Conservation (phyloP, 139 green algal genomes). For the Chlorella sp. region DNA sequence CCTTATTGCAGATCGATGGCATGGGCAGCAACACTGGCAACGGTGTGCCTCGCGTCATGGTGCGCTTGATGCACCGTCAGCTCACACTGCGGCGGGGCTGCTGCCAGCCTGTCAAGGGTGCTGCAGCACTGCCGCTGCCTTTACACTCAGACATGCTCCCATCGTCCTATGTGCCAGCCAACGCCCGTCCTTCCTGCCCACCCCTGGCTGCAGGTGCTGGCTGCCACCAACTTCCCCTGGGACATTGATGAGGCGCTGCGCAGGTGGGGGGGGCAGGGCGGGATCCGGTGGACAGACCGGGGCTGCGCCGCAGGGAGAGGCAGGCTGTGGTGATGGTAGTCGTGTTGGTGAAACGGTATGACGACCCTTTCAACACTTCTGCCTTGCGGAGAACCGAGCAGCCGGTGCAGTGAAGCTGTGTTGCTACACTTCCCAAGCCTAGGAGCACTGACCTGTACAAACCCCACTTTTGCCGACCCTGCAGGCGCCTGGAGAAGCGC, state of each 20-base stretch:
- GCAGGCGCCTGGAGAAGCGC: slow-evolving; percentile 90
- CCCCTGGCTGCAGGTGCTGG: slow-evolving; percentile 66
- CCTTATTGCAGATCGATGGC: slow-evolving; percentile 49
- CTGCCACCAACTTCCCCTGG: slow-evolving; percentile 97
- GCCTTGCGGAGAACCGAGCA: neutral
- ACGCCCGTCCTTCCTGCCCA: no score
- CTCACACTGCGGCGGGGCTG: no score
- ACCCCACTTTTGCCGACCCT: neutral
- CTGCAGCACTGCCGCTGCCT: no score
- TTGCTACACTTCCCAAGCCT: no score
- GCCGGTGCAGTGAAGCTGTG: no score
- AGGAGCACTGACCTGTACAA: no score
- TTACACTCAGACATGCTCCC: no score
- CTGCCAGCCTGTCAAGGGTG: no score
- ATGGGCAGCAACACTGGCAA: slow-evolving; percentile 41
- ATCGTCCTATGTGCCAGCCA: no score
- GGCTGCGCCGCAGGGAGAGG: neutral
- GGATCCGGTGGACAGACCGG: neutral
- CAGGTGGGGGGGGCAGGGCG: slow-evolving; percentile 8
- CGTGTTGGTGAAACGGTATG: neutral
- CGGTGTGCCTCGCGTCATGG: slow-evolving; percentile 78
- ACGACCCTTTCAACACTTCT: neutral
- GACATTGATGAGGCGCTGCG: slow-evolving; percentile 95
- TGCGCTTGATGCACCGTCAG: no score
- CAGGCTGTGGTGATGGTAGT: no score